phyloP scores from a whole-genome alignment of 352 stramenopile genomes.

The Blastocystis hominis region DNA sequence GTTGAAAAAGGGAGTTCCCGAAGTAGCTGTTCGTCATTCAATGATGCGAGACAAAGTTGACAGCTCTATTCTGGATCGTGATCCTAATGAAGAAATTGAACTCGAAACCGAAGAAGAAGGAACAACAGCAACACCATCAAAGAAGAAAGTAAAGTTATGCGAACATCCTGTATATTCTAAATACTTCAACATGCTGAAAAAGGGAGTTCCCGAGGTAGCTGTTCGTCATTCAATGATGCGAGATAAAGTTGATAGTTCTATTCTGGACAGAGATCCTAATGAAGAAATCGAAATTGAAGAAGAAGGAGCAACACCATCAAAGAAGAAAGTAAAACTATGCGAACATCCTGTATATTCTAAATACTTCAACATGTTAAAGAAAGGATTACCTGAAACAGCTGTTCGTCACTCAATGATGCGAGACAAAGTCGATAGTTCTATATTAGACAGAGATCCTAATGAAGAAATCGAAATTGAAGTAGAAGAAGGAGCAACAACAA shows the following conservation, averaged over 20 bases:
- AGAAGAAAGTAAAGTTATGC: not conserved
- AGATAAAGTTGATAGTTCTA: not conserved
- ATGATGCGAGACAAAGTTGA: too few relatives aligned
- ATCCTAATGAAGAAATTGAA: slow-evolving; percentile 27
- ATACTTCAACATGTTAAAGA: slow-evolving; percentile 47
- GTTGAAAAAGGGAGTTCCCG: too few relatives aligned
- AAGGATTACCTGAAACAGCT: not conserved
- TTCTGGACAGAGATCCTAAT: slow-evolving; percentile 40
- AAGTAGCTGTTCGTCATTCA: too few relatives aligned
- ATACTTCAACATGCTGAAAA: slow-evolving; percentile 38
- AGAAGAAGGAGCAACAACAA: not conserved
- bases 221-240: slow-evolving; percentile 27
- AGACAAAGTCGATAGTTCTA: not conserved
- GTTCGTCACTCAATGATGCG: not conserved
- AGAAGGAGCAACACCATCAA: not conserved
- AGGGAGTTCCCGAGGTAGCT: too few relatives aligned
- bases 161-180: slow-evolving; percentile 40
- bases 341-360: slow-evolving; percentile 24
- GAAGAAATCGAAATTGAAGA: slow-evolving; percentile 10
- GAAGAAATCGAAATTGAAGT: slow-evolving; percentile 32
- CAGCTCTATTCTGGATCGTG: too few relatives aligned
- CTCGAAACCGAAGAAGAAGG: not conserved
- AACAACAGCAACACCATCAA: not conserved
- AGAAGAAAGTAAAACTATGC: not conserved
- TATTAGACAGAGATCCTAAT: slow-evolving; percentile 19